Conservation (phyloP, 192 early-diverging fungal species). For the Chytriomyces sp. region DNA sequence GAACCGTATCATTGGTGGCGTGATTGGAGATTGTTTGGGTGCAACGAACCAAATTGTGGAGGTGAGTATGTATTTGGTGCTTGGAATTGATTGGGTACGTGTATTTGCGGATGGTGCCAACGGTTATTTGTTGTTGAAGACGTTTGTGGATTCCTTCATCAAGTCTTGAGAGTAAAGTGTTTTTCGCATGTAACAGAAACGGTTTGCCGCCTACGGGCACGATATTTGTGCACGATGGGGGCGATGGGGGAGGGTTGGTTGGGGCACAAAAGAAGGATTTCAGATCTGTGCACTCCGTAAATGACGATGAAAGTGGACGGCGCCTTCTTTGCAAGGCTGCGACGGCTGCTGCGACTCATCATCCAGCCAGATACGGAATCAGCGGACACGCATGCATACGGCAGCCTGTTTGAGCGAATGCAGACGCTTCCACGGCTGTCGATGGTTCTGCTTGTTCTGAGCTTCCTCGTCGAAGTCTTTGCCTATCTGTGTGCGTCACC, state of each 20-base stretch:
- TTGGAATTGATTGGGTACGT: slow-evolving; percentile 18
- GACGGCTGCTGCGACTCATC: not conserved
- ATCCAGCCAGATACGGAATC: not conserved
- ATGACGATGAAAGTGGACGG: slow-evolving; percentile 7
- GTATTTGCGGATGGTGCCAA: slow-evolving; percentile 8
- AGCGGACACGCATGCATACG: not conserved
- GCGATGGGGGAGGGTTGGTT: no score
- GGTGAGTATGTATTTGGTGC: slow-evolving; percentile 25
- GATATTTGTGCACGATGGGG: no score
- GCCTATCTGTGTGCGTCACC: slow-evolving; percentile 3
- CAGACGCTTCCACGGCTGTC: not conserved
- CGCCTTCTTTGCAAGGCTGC: slow-evolving; percentile 1
- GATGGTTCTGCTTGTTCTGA: not conserved
- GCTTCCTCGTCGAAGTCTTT: not conserved
- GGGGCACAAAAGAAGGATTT: no score
- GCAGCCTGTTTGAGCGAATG: not conserved
- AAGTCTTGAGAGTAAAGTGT: no score
- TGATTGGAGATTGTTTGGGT: slow-evolving; percentile 41
- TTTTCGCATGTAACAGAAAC: no score
- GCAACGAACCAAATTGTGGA: slow-evolving; percentile 43
- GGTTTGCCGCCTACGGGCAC: no score
- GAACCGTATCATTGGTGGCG: slow-evolving; percentile 30
- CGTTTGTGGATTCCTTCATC: no score
- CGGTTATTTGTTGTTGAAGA: not conserved
- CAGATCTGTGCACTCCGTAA: no score